Conservation (phyloP, 495 filamentous ascomycete species). For the Jackrogersella minutella region DNA sequence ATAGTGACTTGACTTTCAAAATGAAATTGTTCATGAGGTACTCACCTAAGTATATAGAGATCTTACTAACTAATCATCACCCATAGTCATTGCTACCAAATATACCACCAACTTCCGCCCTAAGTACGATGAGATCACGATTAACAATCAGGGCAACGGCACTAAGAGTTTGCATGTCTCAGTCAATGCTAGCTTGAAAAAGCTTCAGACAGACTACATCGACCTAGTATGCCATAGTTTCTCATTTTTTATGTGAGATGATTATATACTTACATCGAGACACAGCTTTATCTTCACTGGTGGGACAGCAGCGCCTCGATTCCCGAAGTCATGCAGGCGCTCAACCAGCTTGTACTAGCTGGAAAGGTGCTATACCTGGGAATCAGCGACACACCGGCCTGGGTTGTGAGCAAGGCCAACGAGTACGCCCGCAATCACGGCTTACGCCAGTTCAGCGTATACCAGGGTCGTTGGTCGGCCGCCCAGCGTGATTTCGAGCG, state of each 20-base stretch:
- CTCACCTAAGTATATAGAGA: too few relatives aligned
- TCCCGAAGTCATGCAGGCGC: slow-evolving; percentile 73
- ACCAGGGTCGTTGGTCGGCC: slow-evolving; percentile 71
- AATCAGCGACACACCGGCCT: slow-evolving; percentile 73
- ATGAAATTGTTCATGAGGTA: too few relatives aligned
- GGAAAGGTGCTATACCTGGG: slow-evolving; percentile 79
- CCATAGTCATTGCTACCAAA: slow-evolving; percentile 73
- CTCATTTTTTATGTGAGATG: not conserved
- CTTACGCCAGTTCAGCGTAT: slow-evolving; percentile 70
- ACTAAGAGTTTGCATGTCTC: slow-evolving; percentile 65
- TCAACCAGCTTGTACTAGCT: slow-evolving; percentile 64
- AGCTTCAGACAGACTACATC: slow-evolving; percentile 71
- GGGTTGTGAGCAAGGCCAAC: slow-evolving; percentile 73
- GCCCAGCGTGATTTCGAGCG: slow-evolving; percentile 71
- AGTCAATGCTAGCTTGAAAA: slow-evolving; percentile 63
- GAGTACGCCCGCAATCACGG: slow-evolving; percentile 71
- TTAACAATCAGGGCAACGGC: slow-evolving; percentile 66
- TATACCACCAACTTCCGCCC: slow-evolving; percentile 61
- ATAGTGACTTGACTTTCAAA: too few relatives aligned
- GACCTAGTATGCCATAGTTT: slow-evolving; percentile 55
- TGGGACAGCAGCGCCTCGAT: slow-evolving; percentile 71
- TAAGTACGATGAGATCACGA: slow-evolving; percentile 57
- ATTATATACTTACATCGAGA: slow-evolving; percentile 1
- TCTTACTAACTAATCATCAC: not conserved
- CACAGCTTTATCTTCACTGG: slow-evolving; percentile 65